Base-by-base conservation (phyloP, 129 eudicot species). In the Chrysanthemum lavandulifolium region DNA sequence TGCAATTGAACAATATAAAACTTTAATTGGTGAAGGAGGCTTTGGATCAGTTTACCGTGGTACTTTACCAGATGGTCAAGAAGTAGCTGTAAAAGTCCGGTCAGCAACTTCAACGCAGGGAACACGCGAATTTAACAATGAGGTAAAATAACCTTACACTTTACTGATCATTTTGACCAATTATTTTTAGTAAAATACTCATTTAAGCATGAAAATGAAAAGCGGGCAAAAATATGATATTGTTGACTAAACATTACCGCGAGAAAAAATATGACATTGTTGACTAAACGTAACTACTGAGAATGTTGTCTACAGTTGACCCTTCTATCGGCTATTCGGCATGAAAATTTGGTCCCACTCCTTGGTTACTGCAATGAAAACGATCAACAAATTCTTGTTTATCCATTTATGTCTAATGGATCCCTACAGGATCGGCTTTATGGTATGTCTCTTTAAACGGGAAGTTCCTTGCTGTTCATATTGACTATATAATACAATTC, bases 391-490 rank as follows among this genome's bases (percentile, higher is more conserved):
- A 91, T 87, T 73, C 97, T 91, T 68, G 91, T 91, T 67, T 91
- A 87, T 73, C 97, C 97, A 69, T 91, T 85, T 79, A 91, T 91
- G 97, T 91, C 97, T 33, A 91, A 91, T 61, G 95, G 97, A 47
- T 91, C 95, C 58, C 87, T 91, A 78, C 97, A 91, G 74, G 97
- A 91, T 85, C 91, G 97, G 68, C 87, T 91, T 60, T 91, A 91
- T 68, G 97, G 97, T 91, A 87, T 36, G 68, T 78, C 61, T 68
- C 64, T 47, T 73, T 67, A 60, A 18, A 56, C 21, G 63, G 54
- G 50, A 68, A 65, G 43, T 48, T 59, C 14, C 68, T 33, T 80
- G 51, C 14, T 50, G 27, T 49, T 74, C 57, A 31, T 74, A 2
- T 68, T 71, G 53, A 36, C 33, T 18, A 67, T 72, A 8, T n/a